phyloP scores from a whole-genome alignment of 2,329 filamentous ascomycete genomes.

The Drechslerella stenobrocha region DNA sequence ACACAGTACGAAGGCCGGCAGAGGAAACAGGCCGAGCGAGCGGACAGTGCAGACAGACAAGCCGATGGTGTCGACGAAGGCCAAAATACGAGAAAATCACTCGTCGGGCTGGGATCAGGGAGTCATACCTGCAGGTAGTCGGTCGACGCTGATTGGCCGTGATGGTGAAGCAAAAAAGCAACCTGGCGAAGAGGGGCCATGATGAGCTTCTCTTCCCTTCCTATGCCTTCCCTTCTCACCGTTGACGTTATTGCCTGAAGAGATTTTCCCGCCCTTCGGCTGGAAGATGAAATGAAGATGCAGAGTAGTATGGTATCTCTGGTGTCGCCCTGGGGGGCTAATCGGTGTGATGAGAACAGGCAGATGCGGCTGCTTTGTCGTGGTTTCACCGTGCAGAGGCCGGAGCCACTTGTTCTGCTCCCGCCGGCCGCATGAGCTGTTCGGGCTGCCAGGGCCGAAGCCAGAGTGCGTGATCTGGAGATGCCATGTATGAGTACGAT shows the following conservation, averaged over 20 bases:
- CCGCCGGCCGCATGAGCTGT: conserved; percentile 38
- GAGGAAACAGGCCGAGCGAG: conserved; percentile 17
- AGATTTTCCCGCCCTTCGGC: conserved; percentile 37
- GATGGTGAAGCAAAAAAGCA: conserved; percentile 33
- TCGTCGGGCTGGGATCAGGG: conserved; percentile 49
- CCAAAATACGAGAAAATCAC: conserved; percentile 49
- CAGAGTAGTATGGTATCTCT: conserved; percentile 38
- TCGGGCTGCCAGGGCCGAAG: conserved; percentile 14
- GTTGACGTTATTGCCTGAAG: conserved; percentile 43
- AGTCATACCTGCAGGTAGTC: conserved; percentile 49
- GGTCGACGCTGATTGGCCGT: conserved; percentile 42
- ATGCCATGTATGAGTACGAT: conserved; percentile 20
- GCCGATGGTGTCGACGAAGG: conserved; percentile 33
- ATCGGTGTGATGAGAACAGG: conserved; percentile 12
- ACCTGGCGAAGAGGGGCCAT: conserved; percentile 39
- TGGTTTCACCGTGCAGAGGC: conserved; percentile 37
- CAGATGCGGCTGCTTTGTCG: conserved; percentile 20
- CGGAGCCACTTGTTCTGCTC: conserved; percentile 39
- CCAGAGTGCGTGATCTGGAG: conserved; percentile 24
- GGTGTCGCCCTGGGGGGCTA: conserved; percentile 24
- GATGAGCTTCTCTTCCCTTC: conserved; percentile 50
- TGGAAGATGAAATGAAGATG: conserved; percentile 18
- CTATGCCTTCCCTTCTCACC: conserved; percentile 49
- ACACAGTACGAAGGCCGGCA: conserved; percentile 9
- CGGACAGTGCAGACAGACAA: conserved; percentile 7